A percentile compares a stretch with the other conserved stretches of the same genome.
phyloP scores from a whole-genome alignment of 441 rosid genomes.

The Gossypium davidsonii region DNA sequence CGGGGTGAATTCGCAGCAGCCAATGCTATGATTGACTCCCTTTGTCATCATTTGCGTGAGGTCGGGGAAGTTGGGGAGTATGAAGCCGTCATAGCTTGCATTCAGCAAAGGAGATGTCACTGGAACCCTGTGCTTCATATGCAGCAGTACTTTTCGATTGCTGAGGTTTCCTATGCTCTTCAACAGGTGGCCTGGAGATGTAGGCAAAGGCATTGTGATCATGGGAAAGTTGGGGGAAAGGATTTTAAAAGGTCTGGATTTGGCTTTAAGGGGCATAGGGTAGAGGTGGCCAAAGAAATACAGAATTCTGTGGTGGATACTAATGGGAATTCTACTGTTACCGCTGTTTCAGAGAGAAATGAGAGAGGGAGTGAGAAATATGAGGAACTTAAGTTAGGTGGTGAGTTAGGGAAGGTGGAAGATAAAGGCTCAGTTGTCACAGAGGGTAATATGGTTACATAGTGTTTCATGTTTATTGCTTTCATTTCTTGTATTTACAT shows the following conservation, averaged over 20 bases:
- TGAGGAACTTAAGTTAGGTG: constrained; percentile 31
- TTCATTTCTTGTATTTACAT: not conserved
- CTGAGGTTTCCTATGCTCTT: constrained; percentile 50
- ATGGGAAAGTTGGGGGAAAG: constrained; percentile 37
- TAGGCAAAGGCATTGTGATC: constrained; percentile 34
- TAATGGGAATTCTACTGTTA: constrained; percentile 29
- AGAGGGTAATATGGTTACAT: constrained; percentile 45
- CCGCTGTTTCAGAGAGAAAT: constrained; percentile 13
- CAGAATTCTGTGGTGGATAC: constrained; percentile 28
- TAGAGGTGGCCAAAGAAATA: constrained; percentile 33
- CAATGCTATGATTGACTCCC: not conserved
- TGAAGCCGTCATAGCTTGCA: not conserved
- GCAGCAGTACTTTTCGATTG: constrained; percentile 71
- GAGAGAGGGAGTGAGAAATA: constrained; percentile 24
- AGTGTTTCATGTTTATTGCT: constrained; percentile 8
- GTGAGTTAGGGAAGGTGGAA: constrained; percentile 24
- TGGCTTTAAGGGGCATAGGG: constrained; percentile 44
- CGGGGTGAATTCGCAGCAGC: constrained; percentile 3
- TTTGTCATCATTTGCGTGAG: constrained; percentile 3
- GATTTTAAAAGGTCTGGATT: constrained; percentile 47
- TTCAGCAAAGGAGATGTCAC: not conserved
- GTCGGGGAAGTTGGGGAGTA: not conserved
- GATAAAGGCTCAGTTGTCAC: constrained; percentile 23
- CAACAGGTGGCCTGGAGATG: constrained; percentile 56
- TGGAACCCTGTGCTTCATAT: constrained; percentile 40